phyloP scores from a whole-genome alignment of 2,329 filamentous ascomycete genomes.

The Tympanopsis confertula region DNA sequence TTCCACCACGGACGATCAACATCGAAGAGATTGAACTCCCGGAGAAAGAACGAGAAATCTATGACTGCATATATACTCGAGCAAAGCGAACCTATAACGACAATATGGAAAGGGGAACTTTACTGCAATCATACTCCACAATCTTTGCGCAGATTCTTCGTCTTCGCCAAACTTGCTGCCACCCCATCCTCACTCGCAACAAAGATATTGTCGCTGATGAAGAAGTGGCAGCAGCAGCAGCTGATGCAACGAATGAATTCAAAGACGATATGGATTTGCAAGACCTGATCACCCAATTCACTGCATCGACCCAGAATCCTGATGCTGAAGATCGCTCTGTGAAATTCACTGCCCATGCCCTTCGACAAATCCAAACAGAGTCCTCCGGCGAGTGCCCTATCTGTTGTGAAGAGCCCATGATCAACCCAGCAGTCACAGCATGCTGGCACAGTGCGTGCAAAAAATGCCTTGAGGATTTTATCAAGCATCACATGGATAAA shows the following conservation, averaged over 20 bases:
- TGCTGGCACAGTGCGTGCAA: constrained; percentile 98
- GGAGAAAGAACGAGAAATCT: constrained; percentile 75
- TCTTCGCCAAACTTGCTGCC: constrained; percentile 85
- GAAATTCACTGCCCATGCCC: constrained; percentile 70
- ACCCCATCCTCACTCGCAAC: constrained; percentile 80
- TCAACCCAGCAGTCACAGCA: constrained; percentile 83
- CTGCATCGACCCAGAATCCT: constrained; percentile 50
- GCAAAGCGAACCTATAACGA: constrained; percentile 76
- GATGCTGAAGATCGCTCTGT: constrained; percentile 40
- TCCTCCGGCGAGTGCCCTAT: constrained; percentile 84
- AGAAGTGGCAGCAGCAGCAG: constrained; percentile 65
- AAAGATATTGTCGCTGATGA: constrained; percentile 77
- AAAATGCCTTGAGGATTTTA: constrained; percentile 79
- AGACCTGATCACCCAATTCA: constrained; percentile 74
- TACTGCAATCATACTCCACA: constrained; percentile 90
- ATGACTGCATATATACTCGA: constrained; percentile 75
- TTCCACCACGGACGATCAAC: constrained; percentile 72
- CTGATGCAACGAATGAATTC: constrained; percentile 69
- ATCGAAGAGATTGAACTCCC: constrained; percentile 82
- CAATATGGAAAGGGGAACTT: constrained; percentile 81
- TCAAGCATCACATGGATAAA: constrained; percentile 73
- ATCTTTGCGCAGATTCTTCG: constrained; percentile 95
- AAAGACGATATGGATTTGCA: constrained; percentile 94
- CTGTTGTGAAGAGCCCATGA: constrained; percentile 91
- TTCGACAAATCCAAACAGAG: constrained; percentile 85